Percentiles rank a stretch among this genome's conserved stretches.
These are phyloP conservation scores for Vachellia collinsii DNA, from an alignment of 306 rosid species.

Conservation along the genomic window DNA sequence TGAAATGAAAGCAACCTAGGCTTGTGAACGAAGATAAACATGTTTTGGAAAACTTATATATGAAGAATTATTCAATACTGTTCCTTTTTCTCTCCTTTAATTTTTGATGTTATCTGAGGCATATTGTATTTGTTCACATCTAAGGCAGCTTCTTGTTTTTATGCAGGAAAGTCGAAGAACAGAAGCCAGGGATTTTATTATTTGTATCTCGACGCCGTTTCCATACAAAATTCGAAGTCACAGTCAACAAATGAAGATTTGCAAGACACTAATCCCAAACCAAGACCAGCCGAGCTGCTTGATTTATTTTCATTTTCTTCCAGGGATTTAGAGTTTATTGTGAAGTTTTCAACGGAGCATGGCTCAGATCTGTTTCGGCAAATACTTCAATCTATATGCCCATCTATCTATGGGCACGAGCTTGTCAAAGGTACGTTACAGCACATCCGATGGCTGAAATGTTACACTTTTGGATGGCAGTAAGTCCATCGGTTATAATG, in stretches of 20 bases:
- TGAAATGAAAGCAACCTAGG: constrained; percentile 30
- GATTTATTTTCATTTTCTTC: constrained; percentile 82
- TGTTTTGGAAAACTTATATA: constrained; percentile 4
- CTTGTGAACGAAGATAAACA: constrained; percentile 17
- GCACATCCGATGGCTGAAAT: constrained; percentile 8
- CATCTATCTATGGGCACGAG: constrained; percentile 97
- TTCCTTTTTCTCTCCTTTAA: constrained; percentile 15
- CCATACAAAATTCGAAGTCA: constrained; percentile 80
- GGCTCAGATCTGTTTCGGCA: constrained; percentile 87
- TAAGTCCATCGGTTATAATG: neutral
- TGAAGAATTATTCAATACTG: neutral
- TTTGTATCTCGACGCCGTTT: constrained; percentile 88
- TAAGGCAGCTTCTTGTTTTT: constrained; percentile 33
- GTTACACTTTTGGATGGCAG: neutral
- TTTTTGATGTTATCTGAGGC: neutral
- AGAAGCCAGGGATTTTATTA: constrained; percentile 92
- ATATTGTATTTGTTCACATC: constrained; percentile 25
- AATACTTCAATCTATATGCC: constrained; percentile 89
- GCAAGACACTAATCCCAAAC: constrained; percentile 63
- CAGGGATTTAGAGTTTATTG: constrained; percentile 88
- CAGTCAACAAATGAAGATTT: constrained; percentile 62
- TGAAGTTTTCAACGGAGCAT: constrained; percentile 69
- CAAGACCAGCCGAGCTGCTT: constrained; percentile 66
- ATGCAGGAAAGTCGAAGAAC: constrained; percentile 82
- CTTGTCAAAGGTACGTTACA: constrained; percentile 81